A percentile compares a stretch with the other conserved stretches of the same genome.
phyloP scores from a whole-genome alignment of 2,329 filamentous ascomycete genomes.

The Simplicillium sp. region DNA sequence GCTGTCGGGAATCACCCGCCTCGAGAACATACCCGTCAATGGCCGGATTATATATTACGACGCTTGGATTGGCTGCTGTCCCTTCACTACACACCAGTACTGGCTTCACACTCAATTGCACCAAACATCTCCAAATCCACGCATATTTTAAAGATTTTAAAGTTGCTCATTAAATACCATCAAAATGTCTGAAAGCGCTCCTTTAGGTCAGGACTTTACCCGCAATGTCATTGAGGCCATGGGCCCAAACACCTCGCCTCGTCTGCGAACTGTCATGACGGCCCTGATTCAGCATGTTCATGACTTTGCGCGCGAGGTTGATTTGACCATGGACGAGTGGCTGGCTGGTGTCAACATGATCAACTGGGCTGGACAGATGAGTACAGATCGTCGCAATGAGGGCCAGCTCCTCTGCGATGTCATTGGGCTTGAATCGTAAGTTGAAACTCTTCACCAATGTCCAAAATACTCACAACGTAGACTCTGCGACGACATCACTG shows the following conservation, averaged over 20 bases:
- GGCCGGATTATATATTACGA: too few species aligned
- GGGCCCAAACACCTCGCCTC: conserved; percentile 59
- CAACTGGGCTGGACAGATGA: conserved; percentile 58
- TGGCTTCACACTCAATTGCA: too few species aligned
- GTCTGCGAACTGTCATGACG: conserved; percentile 58
- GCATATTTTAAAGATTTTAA: not conserved
- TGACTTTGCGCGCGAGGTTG: conserved; percentile 71
- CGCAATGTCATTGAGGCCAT: conserved; percentile 63
- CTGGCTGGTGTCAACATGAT: conserved; percentile 54
- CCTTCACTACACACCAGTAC: too few species aligned
- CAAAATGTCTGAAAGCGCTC: conserved; percentile 10
- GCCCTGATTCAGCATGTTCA: conserved; percentile 66
- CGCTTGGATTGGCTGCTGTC: too few species aligned
- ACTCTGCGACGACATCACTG: conserved; percentile 68
- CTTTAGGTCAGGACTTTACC: conserved; percentile 50
- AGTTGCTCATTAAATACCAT: too few species aligned
- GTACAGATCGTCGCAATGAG: conserved; percentile 61
- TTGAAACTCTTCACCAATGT: conserved; percentile 11
- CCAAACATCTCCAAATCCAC: not conserved
- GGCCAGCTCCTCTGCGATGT: conserved; percentile 64
- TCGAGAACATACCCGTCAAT: too few species aligned
- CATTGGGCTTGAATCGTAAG: conserved; percentile 60
- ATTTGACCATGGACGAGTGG: conserved; percentile 76
- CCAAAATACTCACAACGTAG: conserved; percentile 34
- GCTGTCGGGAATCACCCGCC: too few species aligned